phyloP scores from a whole-genome alignment of 78 protist species.

The Dictyostelium purpureum region DNA sequence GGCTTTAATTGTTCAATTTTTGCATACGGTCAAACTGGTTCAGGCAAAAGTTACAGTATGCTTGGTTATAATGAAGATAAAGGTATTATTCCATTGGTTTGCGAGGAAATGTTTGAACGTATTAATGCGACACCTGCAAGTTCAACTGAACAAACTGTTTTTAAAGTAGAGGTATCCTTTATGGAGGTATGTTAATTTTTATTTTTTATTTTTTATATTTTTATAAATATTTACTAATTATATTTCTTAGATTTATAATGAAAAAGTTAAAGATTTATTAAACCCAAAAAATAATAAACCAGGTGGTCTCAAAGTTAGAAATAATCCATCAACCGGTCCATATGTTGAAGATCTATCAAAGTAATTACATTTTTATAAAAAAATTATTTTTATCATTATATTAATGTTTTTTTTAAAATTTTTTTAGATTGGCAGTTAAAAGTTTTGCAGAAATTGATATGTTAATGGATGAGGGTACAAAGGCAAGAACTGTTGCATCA shows the following conservation, averaged over 20 bases:
- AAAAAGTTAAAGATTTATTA: constrained; percentile 85
- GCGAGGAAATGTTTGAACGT: constrained; percentile 63
- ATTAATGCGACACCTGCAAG: constrained; percentile 34
- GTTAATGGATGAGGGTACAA: constrained; percentile 75
- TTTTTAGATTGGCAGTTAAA: constrained; percentile 73
- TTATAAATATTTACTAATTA: too few species aligned
- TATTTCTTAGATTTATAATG: constrained; percentile 91
- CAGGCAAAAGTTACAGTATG: constrained; percentile 79
- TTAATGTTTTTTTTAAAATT: neutral
- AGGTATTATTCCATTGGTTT: constrained; percentile 77
- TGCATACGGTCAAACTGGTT: constrained; percentile 90
- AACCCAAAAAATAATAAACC: constrained; percentile 74
- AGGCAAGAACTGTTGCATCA: constrained; percentile 89
- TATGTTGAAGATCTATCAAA: constrained; percentile 90
- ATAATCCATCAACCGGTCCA: constrained; percentile 90
- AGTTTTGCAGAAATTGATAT: constrained; percentile 66
- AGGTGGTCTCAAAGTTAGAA: constrained; percentile 80
- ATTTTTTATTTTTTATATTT: too few species aligned
- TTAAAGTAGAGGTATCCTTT: constrained; percentile 69
- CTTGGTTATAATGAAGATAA: constrained; percentile 80
- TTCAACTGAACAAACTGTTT: constrained; percentile 1
- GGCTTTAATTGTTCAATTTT: constrained; percentile 82
- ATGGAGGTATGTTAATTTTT: too few species aligned
- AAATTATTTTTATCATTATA: too few species aligned
- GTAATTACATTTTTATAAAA: neutral